phyloP scores from a whole-genome alignment of 345 rosid genomes.

The Microthlaspi erraticum region DNA sequence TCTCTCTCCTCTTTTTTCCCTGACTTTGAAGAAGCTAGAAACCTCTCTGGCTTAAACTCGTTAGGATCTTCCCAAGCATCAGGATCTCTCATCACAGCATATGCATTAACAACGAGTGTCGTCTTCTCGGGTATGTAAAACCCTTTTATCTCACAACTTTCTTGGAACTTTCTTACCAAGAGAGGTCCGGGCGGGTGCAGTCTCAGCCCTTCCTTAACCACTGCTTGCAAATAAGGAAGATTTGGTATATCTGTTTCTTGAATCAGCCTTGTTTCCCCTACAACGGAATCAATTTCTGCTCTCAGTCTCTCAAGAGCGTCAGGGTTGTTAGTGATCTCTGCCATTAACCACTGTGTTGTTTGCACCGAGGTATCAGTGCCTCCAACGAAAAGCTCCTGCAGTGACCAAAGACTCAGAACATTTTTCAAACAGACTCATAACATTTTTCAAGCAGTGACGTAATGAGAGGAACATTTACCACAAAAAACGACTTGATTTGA shows the following conservation, averaged over 20 bases:
- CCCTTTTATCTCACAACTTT: conserved; percentile 49
- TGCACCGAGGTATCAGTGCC: conserved; percentile 6
- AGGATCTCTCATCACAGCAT: conserved; percentile 60
- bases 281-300: conserved; percentile 55
- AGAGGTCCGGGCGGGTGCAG: conserved; percentile 69
- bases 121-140: conserved; percentile 43
- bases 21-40: conserved; percentile 19
- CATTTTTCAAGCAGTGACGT: too few relatives aligned
- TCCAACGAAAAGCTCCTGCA: conserved; percentile 10
- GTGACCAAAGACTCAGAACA: too few relatives aligned
- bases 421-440: too few relatives aligned
- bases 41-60: conserved; percentile 38
- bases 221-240: conserved; percentile 61
- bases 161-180: conserved; percentile 50
- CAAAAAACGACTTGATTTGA: conserved; percentile 26
- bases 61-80: conserved; percentile 62
- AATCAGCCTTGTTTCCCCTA: conserved; percentile 53
- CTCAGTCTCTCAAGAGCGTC: conserved; percentile 50
- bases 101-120: conserved; percentile 35
- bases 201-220: conserved; percentile 65
- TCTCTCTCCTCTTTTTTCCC: conserved; percentile 13
- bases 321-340: conserved; percentile 65
- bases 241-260: conserved; percentile 58
- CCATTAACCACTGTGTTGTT: conserved; percentile 57
- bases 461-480: conserved; percentile 2